A percentile compares a stretch with the other conserved stretches of the same genome.
These are phyloP conservation scores for Combretum micranthum DNA, from an alignment of 345 rosid genomes.

Conservation along the genomic window DNA sequence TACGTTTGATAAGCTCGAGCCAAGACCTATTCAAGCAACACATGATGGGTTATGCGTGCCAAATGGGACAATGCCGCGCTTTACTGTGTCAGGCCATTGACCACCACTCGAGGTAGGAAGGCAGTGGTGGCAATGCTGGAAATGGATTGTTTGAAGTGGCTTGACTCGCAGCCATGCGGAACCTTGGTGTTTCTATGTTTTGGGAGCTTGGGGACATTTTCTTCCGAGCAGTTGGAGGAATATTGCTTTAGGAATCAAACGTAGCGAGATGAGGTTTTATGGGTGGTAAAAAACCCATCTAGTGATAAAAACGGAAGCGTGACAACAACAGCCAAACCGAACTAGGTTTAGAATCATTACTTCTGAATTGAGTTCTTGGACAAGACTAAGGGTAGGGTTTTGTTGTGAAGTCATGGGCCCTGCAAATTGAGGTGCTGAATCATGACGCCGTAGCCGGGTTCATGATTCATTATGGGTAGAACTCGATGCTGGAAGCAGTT, in stretches of 20 bases:
- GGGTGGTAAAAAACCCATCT: constrained; percentile 42
- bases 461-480: constrained; percentile 76
- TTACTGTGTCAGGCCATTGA: too few relatives aligned
- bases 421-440: constrained; percentile 43
- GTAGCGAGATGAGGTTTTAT: constrained; percentile 36
- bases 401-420: constrained; percentile 54
- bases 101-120: background rate
- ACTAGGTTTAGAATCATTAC: constrained; percentile 12
- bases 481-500: constrained; percentile 50
- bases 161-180: constrained; percentile 29
- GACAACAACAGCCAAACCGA: constrained; percentile 7
- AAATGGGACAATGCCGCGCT: too few relatives aligned
- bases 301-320: background rate
- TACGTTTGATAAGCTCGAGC: constrained; percentile 49
- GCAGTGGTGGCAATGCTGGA: background rate
- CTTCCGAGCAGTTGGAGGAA: constrained; percentile 26
- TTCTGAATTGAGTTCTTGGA: constrained; percentile 36
- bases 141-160: constrained; percentile 25
- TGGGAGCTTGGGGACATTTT: constrained; percentile 37
- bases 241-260: constrained; percentile 41
- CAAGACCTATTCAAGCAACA: constrained; percentile 19
- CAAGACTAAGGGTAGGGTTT: constrained; percentile 33
- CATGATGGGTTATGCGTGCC: too few relatives aligned
- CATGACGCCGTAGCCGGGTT: constrained; percentile 50
- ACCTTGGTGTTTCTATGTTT: constrained; percentile 37